Conservation (phyloP, 2,329 filamentous ascomycete genomes). For the Sclerotinia borealis region DNA sequence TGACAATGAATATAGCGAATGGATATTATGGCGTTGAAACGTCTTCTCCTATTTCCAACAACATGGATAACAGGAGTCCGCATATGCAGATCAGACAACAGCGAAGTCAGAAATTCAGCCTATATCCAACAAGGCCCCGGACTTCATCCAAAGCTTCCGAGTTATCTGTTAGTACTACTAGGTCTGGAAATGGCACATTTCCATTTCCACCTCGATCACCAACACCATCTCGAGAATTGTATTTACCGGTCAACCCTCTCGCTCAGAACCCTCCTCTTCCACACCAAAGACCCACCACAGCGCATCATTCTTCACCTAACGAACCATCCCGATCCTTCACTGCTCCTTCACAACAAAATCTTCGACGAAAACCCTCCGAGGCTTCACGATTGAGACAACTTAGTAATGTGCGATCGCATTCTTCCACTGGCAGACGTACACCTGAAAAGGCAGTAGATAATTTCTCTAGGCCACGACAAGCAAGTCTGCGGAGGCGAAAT, state of each 20-base stretch:
- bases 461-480: slow-evolving; percentile 29
- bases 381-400: slow-evolving; percentile 30
- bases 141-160: slow-evolving; percentile 20
- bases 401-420: slow-evolving; percentile 29
- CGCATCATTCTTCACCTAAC: slow-evolving; percentile 19
- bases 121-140: slow-evolving; percentile 26
- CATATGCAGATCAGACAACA: slow-evolving; percentile 19
- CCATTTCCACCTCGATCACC: slow-evolving; percentile 18
- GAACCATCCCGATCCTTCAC: slow-evolving; percentile 23
- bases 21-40: slow-evolving; percentile 21
- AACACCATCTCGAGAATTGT: slow-evolving; percentile 11
- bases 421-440: slow-evolving; percentile 23
- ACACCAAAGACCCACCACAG: slow-evolving; percentile 23
- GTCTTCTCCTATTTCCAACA: slow-evolving; percentile 7
- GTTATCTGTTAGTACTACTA: background rate
- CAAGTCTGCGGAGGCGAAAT: slow-evolving; percentile 25
- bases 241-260: background rate
- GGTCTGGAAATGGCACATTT: background rate
- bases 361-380: slow-evolving; percentile 30
- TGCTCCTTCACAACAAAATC: slow-evolving; percentile 20
- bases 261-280: slow-evolving; percentile 2
- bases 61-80: slow-evolving; percentile 8
- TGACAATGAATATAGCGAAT: slow-evolving; percentile 23
- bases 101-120: slow-evolving; percentile 28
- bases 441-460: slow-evolving; percentile 25